phyloP scores from a whole-genome alignment of 2,329 filamentous ascomycete species.

The Aspergillus pseudonomiae region DNA sequence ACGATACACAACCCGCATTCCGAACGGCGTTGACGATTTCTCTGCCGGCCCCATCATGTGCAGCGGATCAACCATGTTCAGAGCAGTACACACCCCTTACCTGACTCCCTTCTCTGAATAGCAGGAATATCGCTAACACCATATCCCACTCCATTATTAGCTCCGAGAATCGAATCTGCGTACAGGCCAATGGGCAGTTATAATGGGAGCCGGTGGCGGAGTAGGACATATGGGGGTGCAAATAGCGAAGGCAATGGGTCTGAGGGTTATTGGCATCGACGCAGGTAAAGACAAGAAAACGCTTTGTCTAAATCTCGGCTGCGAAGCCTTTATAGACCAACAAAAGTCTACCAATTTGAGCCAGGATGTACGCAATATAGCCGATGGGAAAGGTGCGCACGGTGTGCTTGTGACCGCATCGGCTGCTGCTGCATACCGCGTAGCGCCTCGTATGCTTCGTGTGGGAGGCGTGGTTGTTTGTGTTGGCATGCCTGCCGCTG shows the following conservation, averaged over 20 bases:
- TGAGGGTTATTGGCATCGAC: neutral
- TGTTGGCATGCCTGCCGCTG: neutral
- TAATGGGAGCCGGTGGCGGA: neutral
- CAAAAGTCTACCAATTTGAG: neutral
- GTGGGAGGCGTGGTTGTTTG: neutral
- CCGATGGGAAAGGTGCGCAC: neutral
- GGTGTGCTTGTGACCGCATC: neutral
- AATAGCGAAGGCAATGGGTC: neutral
- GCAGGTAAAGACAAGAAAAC: neutral
- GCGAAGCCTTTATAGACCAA: neutral
- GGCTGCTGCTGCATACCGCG: neutral
- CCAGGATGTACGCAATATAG: neutral
- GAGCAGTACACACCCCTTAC: neutral
- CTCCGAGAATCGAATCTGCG: neutral
- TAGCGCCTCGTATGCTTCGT: neutral
- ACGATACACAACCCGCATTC: neutral
- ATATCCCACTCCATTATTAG: neutral
- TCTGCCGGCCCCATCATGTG: neutral
- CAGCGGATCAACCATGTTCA: neutral
- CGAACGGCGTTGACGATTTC: neutral
- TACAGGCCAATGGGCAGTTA: neutral
- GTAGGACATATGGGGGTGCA: neutral
- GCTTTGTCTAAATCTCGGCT: neutral
- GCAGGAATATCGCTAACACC: neutral
- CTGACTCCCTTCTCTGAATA: neutral